Conservation (phyloP, 257 asterid species). For the Echites panduratus region DNA sequence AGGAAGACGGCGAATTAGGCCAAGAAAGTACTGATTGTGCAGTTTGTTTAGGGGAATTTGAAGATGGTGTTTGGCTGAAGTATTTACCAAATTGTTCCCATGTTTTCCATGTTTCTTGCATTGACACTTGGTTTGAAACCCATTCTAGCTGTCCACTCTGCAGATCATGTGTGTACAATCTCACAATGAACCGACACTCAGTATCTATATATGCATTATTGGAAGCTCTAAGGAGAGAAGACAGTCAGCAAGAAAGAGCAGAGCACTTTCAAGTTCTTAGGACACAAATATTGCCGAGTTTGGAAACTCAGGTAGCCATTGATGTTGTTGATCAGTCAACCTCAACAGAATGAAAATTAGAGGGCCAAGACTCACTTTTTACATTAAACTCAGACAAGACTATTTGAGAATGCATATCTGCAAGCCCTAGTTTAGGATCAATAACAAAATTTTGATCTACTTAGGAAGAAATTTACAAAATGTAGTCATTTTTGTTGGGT, state of each 20-base stretch:
- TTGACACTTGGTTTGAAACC: slow-evolving; percentile 73
- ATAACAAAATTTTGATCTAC: too few relatives aligned
- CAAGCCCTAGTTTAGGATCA: too few relatives aligned
- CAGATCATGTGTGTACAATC: slow-evolving; percentile 29
- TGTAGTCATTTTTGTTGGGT: not conserved
- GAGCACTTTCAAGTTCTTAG: slow-evolving; percentile 18
- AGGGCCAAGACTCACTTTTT: too few relatives aligned
- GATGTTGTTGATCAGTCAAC: not conserved
- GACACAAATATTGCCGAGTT: slow-evolving; percentile 12
- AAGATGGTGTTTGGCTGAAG: slow-evolving; percentile 61
- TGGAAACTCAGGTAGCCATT: slow-evolving; percentile 7
- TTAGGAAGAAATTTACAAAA: too few relatives aligned
- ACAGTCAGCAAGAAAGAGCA: slow-evolving; percentile 29
- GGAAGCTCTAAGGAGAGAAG: slow-evolving; percentile 43
- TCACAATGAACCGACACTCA: slow-evolving; percentile 15
- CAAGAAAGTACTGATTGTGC: slow-evolving; percentile 36
- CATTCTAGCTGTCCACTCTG: slow-evolving; percentile 77
- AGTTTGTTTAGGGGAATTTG: slow-evolving; percentile 70
- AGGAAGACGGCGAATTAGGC: slow-evolving; percentile 12
- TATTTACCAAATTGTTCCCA: slow-evolving; percentile 57
- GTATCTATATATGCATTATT: slow-evolving; percentile 22
- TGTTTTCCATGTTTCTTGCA: slow-evolving; percentile 64
- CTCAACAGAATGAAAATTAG: too few relatives aligned
- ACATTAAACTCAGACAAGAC: too few relatives aligned
- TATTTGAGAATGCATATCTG: too few relatives aligned